phyloP scores from a whole-genome alignment of 306 rosid genomes.

The Cicer yamashitae region DNA sequence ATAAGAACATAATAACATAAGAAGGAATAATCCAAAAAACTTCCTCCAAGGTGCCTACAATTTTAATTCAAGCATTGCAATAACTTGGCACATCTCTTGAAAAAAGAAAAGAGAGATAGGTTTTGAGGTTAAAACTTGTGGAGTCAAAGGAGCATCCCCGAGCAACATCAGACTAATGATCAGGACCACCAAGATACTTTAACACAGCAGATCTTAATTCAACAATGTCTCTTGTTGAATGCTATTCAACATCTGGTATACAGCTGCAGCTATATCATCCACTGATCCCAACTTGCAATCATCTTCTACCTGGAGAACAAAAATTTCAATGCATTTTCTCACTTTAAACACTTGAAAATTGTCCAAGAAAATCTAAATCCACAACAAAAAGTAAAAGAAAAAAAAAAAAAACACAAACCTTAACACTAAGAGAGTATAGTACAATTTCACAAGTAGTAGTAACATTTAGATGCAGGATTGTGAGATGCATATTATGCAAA shows the following conservation, averaged over 20 bases:
- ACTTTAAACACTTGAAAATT: neutral
- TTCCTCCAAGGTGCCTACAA: constrained; percentile 52
- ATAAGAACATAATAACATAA: constrained; percentile 29
- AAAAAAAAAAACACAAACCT: constrained; percentile 53
- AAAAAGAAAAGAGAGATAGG: constrained; percentile 29
- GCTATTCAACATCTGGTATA: constrained; percentile 67
- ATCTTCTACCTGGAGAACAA: constrained; percentile 75
- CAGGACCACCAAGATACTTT: no score
- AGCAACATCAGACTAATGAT: no score
- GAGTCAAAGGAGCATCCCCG: no score
- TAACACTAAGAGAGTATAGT: constrained; percentile 80
- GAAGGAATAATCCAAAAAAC: constrained; percentile 49
- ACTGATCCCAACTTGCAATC: constrained; percentile 83
- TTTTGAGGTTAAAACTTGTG: constrained; percentile 4
- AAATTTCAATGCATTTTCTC: constrained; percentile 10
- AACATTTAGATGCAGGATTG: constrained; percentile 82
- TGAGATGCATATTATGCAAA: constrained; percentile 70
- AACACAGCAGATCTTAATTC: constrained; percentile 30
- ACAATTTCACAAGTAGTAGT: constrained; percentile 63
- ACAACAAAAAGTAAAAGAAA: neutral
- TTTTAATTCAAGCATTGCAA: constrained; percentile 47
- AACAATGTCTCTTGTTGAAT: constrained; percentile 78
- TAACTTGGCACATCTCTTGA: constrained; percentile 53
- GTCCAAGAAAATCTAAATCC: neutral
- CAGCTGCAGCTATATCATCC: constrained; percentile 88